Evolutionary conservation across 345 rosid genomes (phyloP).

Genomic region (Eucalyptus tenuipes): DNA sequence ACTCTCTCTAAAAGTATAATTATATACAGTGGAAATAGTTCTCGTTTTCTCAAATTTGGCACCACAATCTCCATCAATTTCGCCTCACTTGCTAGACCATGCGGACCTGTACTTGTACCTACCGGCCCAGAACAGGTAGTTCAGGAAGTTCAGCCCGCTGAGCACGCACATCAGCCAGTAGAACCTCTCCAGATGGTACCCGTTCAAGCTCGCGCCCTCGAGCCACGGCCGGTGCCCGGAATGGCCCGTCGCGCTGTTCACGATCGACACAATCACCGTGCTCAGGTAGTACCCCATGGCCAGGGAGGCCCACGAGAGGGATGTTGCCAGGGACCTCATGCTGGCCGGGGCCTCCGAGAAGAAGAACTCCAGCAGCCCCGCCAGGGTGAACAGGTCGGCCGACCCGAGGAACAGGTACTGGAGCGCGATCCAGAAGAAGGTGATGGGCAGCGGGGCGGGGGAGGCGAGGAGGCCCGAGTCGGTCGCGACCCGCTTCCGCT

Average conservation of each 20-base stretch:
- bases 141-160: constrained; percentile 7
- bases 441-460: background rate
- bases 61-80: background rate
- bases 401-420: constrained; percentile 16
- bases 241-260: constrained; percentile 5
- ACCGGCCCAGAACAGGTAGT: constrained; percentile 11
- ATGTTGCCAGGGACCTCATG: constrained; percentile 16
- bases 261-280: constrained; percentile 11
- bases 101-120: constrained; percentile 8
- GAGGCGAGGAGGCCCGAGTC: background rate
- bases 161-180: constrained; percentile 26
- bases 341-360: constrained; percentile 14
- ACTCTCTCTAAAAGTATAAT: background rate
- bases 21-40: background rate
- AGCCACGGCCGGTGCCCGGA: constrained; percentile 10
- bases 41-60: background rate
- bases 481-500: constrained; percentile 1
- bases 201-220: constrained; percentile 11
- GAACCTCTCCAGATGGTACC: constrained; percentile 13
- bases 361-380: constrained; percentile 19
- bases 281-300: constrained; percentile 19
- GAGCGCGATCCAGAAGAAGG: constrained; percentile 12
- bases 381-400: constrained; percentile 13
- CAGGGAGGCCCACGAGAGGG: constrained; percentile 10
- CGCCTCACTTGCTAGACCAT: background rate